phyloP scores from a whole-genome alignment of 2,329 filamentous ascomycete genomes.

The Lecanoromycetidae sp. region DNA sequence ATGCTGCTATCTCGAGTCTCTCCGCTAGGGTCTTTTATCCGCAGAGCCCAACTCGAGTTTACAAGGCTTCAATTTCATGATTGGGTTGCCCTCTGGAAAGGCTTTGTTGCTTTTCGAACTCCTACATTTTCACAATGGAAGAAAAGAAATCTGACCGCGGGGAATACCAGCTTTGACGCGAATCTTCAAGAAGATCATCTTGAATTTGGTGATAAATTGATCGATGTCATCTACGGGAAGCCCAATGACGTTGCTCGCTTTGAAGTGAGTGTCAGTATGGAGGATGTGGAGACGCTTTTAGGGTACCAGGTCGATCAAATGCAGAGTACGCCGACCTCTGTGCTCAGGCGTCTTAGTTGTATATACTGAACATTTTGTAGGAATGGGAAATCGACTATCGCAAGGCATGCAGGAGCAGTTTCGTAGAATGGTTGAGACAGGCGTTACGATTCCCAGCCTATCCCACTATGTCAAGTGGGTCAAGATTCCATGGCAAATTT shows the following conservation, averaged over 20 bases:
- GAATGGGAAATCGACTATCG: slow-evolving; percentile 66
- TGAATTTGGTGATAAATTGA: slow-evolving; percentile 38
- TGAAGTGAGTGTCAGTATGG: slow-evolving; percentile 49
- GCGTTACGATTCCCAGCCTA: slow-evolving; percentile 56
- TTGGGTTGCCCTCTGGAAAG: slow-evolving; percentile 64
- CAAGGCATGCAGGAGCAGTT: slow-evolving; percentile 61
- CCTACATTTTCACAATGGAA: slow-evolving; percentile 55
- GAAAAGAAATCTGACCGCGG: slow-evolving; percentile 37
- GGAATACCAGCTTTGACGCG: slow-evolving; percentile 44
- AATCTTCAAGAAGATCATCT: slow-evolving; percentile 46
- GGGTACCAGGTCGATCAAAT: slow-evolving; percentile 83
- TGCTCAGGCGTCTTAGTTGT: neutral
- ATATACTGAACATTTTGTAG: slow-evolving; percentile 30
- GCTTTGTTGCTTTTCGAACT: slow-evolving; percentile 68
- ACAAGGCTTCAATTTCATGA: slow-evolving; percentile 69
- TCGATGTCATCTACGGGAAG: slow-evolving; percentile 39
- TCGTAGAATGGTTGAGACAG: slow-evolving; percentile 53
- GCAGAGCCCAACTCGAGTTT: slow-evolving; percentile 68
- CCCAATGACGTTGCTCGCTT: slow-evolving; percentile 31
- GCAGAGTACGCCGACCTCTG: slow-evolving; percentile 47
- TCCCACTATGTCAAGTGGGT: slow-evolving; percentile 59
- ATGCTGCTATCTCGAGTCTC: slow-evolving; percentile 60
- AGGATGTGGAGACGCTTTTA: slow-evolving; percentile 68
- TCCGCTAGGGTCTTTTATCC: slow-evolving; percentile 69
- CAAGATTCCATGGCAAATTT: slow-evolving; percentile 18